These are phyloP conservation scores for Aaosphaeria arxii DNA, from an alignment of 2,329 filamentous ascomycete genomes.

Conservation along the genomic window DNA sequence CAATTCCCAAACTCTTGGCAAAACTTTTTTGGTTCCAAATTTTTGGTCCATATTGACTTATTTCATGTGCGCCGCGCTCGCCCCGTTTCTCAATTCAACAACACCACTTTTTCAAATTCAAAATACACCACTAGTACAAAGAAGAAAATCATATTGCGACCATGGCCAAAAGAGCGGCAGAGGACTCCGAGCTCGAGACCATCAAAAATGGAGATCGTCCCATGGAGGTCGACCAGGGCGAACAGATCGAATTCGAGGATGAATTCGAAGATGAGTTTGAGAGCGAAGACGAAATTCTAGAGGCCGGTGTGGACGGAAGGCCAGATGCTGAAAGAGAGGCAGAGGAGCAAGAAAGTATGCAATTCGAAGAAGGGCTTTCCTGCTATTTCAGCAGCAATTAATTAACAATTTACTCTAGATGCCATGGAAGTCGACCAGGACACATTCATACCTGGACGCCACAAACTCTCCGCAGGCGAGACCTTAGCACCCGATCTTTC, in stretches of 20 bases:
- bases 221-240: constrained; percentile 47
- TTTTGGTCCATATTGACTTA: no score
- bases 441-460: constrained; percentile 93
- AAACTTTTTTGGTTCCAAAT: no score
- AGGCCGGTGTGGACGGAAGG: constrained; percentile 89
- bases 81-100: constrained; percentile 8
- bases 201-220: constrained; percentile 63
- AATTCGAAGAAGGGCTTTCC: not conserved
- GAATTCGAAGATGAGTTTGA: constrained; percentile 93
- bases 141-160: constrained; percentile 9
- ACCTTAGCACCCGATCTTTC: constrained; percentile 85
- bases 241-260: constrained; percentile 79
- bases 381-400: constrained; percentile 2
- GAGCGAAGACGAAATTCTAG: constrained; percentile 87
- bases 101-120: constrained; percentile 16
- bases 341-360: constrained; percentile 71
- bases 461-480: constrained; percentile 87
- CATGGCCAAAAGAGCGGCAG: constrained; percentile 62
- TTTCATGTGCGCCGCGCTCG: not conserved
- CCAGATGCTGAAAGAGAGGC: constrained; percentile 91
- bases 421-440: constrained; percentile 93
- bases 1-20: no score
- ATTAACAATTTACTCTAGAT: constrained; percentile 39
- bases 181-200: constrained; percentile 50
- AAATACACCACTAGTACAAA: not conserved